Conservation (phyloP, 176 grass and related monocot genomes). For the Hordeum marinum region DNA sequence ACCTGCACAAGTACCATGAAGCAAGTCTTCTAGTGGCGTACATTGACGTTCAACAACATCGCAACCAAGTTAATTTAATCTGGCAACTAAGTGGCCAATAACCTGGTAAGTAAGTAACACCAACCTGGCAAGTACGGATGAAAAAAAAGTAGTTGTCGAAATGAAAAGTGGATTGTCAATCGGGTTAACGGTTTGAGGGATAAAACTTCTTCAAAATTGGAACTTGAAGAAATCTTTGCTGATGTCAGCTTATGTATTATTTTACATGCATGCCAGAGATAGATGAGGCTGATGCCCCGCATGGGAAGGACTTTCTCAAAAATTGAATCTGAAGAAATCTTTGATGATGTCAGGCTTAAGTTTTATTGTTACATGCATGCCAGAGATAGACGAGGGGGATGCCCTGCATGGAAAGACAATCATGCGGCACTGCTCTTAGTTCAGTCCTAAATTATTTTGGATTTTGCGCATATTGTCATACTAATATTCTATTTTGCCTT, state of each 20-base stretch:
- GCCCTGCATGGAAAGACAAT: neutral
- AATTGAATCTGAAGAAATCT: neutral
- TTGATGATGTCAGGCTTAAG: neutral
- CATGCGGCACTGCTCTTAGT: neutral
- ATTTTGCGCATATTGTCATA: neutral
- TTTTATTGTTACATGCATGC: neutral
- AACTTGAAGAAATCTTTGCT: neutral
- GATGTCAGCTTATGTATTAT: neutral
- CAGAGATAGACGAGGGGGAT: neutral
- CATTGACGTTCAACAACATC: neutral
- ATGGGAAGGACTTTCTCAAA: no score
- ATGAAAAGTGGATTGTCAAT: neutral
- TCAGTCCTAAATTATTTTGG: conserved; percentile 11
- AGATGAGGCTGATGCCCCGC: neutral
- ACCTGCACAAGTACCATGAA: neutral
- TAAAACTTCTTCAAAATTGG: neutral
- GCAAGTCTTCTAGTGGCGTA: neutral
- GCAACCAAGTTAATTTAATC: neutral
- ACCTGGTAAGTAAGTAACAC: neutral
- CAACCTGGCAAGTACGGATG: neutral
- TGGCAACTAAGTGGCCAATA: neutral
- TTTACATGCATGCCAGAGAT: neutral
- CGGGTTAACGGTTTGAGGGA: neutral
- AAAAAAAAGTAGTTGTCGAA: neutral
- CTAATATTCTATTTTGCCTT: neutral